Evolutionary conservation across 2,329 filamentous ascomycete genomes (phyloP).

Genomic region (Pseudocercospora eumusae): DNA sequence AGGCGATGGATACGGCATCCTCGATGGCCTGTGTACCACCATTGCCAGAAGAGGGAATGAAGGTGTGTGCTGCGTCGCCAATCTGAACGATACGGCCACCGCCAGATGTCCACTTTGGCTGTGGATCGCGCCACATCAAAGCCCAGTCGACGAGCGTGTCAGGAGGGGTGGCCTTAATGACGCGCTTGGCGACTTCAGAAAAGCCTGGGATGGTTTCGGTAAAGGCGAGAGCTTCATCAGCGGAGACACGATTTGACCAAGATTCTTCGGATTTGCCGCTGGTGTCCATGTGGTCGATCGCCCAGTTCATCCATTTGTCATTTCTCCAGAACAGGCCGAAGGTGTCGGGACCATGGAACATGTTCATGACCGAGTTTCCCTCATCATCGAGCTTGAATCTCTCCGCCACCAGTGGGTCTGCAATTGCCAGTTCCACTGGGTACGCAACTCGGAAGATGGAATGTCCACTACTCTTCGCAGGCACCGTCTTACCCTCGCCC

Average conservation of each 20-base stretch:
- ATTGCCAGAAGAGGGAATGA: slow-evolving; percentile 49
- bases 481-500: slow-evolving; percentile 43
- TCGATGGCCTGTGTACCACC: slow-evolving; percentile 53
- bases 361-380: slow-evolving; percentile 6
- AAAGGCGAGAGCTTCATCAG: slow-evolving; percentile 9
- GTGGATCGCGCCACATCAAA: slow-evolving; percentile 50
- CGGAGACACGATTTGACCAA: slow-evolving; percentile 12
- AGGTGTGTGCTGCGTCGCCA: slow-evolving; percentile 50
- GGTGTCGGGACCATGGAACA: slow-evolving; percentile 11
- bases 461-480: slow-evolving; percentile 18
- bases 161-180: slow-evolving; percentile 47
- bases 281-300: slow-evolving; percentile 47
- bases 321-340: slow-evolving; percentile 14
- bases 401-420: slow-evolving; percentile 17
- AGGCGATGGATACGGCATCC: slow-evolving; percentile 49
- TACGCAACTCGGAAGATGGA: slow-evolving; percentile 24
- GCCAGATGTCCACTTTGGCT: slow-evolving; percentile 49
- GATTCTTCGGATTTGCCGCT: slow-evolving; percentile 16
- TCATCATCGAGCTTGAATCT: slow-evolving; percentile 13
- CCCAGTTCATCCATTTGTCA: slow-evolving; percentile 42
- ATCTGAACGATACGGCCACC: slow-evolving; percentile 48
- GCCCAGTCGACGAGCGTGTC: slow-evolving; percentile 53
- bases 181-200: slow-evolving; percentile 11
- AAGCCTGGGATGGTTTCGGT: slow-evolving; percentile 13
- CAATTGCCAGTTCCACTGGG: slow-evolving; percentile 19